Evolutionary conservation across 208 protist genomes (phyloP).

Genomic region (Jaenimonas drosophilae): DNA sequence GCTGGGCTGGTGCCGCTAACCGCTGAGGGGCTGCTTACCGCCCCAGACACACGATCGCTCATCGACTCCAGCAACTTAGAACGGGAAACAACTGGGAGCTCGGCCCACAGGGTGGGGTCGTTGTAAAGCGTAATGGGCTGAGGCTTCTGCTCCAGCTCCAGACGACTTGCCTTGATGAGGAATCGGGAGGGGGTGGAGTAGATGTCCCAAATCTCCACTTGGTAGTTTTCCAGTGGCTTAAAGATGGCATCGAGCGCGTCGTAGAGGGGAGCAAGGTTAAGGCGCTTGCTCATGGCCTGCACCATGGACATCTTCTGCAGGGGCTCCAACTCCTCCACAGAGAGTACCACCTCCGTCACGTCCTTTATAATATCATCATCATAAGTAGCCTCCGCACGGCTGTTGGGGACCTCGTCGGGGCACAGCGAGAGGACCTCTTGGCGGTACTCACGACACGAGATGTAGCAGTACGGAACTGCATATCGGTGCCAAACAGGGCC

Average conservation of each 20-base stretch:
- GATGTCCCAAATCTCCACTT: constrained; percentile 64
- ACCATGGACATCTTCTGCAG: constrained; percentile 59
- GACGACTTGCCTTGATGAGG: constrained; percentile 50
- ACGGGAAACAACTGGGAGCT: constrained; percentile 50
- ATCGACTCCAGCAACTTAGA: constrained; percentile 15
- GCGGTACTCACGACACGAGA: constrained; percentile 66
- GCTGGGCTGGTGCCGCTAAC: neutral
- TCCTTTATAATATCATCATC: constrained; percentile 81
- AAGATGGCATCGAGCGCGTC: constrained; percentile 78
- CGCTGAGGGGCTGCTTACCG: neutral
- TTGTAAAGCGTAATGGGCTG: constrained; percentile 67
- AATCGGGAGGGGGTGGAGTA: constrained; percentile 52
- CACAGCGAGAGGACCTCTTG: constrained; percentile 73
- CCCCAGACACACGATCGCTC: neutral
- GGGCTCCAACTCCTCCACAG: constrained; percentile 61
- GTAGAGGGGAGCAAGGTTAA: constrained; percentile 71
- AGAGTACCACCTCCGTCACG: constrained; percentile 72
- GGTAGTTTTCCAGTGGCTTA: constrained; percentile 72
- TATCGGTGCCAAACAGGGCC: constrained; percentile 82
- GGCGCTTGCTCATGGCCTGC: constrained; percentile 60
- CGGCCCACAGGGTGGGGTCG: constrained; percentile 60
- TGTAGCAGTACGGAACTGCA: constrained; percentile 71
- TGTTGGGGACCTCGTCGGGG: constrained; percentile 80
- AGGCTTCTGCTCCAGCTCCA: constrained; percentile 58
- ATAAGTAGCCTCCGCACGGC: constrained; percentile 70